Percentiles rank a stretch among this genome's conserved stretches.
phyloP scores from a whole-genome alignment of 495 filamentous ascomycete genomes.

The Penicillium longicatenatum region DNA sequence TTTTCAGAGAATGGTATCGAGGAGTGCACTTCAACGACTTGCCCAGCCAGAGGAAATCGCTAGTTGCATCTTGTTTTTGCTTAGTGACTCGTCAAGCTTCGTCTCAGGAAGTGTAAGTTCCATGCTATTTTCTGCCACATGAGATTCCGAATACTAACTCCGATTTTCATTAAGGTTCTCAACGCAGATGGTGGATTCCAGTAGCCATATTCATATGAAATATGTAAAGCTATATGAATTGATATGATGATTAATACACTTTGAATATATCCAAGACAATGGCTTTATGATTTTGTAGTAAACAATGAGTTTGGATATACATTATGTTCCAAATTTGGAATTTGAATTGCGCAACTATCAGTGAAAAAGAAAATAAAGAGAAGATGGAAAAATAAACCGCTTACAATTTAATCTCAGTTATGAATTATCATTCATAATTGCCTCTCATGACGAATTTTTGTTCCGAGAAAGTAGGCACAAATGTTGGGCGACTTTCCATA shows the following conservation, averaged over 20 bases:
- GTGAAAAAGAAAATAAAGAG: too few species aligned
- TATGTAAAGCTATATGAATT: neutral
- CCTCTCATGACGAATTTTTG: too few species aligned
- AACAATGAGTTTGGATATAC: too few species aligned
- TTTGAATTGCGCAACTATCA: too few species aligned
- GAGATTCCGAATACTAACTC: neutral
- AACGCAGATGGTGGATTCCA: slow-evolving; percentile 1
- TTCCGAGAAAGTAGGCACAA: too few species aligned
- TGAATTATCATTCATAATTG: too few species aligned
- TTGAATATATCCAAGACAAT: neutral
- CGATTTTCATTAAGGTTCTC: neutral
- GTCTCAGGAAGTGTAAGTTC: slow-evolving; percentile 2
- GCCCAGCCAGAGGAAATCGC: neutral
- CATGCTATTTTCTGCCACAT: neutral
- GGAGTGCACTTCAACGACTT: neutral
- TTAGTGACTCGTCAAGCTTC: neutral
- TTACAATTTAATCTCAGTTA: too few species aligned
- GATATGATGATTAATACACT: too few species aligned
- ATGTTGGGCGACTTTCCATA: too few species aligned
- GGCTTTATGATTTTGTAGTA: neutral
- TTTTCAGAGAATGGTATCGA: neutral
- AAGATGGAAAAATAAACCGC: too few species aligned
- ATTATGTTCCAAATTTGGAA: too few species aligned
- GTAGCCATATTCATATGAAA: neutral
- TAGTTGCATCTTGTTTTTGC: neutral